Evolutionary conservation across 331 rosid genomes (phyloP).

Genomic region (Pyracantha coccinea): DNA sequence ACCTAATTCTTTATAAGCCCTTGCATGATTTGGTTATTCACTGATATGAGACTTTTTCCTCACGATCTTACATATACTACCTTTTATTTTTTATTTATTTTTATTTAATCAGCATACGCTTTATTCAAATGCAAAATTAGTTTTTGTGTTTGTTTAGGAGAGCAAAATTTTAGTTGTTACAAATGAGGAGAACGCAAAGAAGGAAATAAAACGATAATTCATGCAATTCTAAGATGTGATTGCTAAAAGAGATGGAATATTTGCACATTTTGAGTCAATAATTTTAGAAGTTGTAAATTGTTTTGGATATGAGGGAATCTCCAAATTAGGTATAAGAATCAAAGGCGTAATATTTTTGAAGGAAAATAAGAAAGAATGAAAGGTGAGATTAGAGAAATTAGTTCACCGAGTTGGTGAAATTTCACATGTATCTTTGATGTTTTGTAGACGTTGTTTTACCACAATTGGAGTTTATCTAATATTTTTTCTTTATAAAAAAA

Average conservation of each 20-base stretch:
- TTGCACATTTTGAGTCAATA: neutral
- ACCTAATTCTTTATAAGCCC: too few relatives aligned
- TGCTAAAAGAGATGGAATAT: neutral
- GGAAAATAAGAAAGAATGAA: neutral
- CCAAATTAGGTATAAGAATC: neutral
- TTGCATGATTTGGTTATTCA: too few relatives aligned
- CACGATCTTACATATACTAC: too few relatives aligned
- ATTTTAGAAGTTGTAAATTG: neutral
- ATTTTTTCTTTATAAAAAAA: too few relatives aligned
- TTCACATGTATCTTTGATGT: neutral
- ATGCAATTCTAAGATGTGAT: neutral
- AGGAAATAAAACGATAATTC: neutral
- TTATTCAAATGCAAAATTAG: too few relatives aligned
- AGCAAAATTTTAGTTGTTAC: neutral
- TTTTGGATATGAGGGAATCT: neutral
- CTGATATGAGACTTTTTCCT: too few relatives aligned
- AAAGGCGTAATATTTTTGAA: too few relatives aligned
- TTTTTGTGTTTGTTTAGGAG: too few relatives aligned
- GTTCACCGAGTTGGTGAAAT: too few relatives aligned
- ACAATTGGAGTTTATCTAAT: too few relatives aligned
- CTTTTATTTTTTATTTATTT: too few relatives aligned
- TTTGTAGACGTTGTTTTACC: rapidly evolving
- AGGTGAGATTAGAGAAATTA: neutral
- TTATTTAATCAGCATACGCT: too few relatives aligned
- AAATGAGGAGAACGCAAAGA: neutral